Conservation (phyloP, 352 stramenopile genomes). For the Globisporangium nagaii region DNA sequence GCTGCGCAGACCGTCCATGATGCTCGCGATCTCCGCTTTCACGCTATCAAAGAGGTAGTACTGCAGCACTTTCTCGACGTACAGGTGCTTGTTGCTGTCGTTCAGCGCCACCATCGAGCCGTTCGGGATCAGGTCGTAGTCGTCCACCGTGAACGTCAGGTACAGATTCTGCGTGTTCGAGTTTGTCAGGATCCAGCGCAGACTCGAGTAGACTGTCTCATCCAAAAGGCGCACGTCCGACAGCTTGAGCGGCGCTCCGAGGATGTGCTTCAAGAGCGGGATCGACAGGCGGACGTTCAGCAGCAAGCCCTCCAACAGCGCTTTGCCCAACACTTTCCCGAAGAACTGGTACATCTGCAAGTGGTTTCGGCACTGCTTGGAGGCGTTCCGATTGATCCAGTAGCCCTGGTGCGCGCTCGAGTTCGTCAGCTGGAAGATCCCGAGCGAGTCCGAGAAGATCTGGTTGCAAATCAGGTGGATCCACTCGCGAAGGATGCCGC, state of each 20-base stretch:
- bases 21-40: constrained; percentile 76
- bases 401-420: constrained; percentile 47
- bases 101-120: constrained; percentile 70
- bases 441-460: constrained; percentile 43
- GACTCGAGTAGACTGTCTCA: constrained; percentile 64
- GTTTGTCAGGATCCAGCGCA: constrained; percentile 57
- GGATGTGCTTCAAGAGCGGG: constrained; percentile 66
- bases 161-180: constrained; percentile 41
- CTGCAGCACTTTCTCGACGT: constrained; percentile 89
- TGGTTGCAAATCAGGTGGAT: constrained; percentile 65
- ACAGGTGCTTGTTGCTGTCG: constrained; percentile 94
- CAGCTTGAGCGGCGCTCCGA: constrained; percentile 46
- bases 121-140: constrained; percentile 54
- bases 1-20: constrained; percentile 89
- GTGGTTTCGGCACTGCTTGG: constrained; percentile 19
- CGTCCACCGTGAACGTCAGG: constrained; percentile 62
- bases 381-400: constrained; percentile 46
- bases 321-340: constrained; percentile 61
- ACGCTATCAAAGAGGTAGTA: constrained; percentile 95
- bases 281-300: constrained; percentile 62
- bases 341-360: constrained; percentile 82
- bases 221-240: constrained; percentile 66
- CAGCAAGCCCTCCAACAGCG: constrained; percentile 65
- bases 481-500: constrained; percentile 78
- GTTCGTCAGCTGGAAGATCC: constrained; percentile 42